Evolutionary conservation across 208 protist genomes (phyloP).

Genomic region (Acanthamoeba triangularis): DNA sequence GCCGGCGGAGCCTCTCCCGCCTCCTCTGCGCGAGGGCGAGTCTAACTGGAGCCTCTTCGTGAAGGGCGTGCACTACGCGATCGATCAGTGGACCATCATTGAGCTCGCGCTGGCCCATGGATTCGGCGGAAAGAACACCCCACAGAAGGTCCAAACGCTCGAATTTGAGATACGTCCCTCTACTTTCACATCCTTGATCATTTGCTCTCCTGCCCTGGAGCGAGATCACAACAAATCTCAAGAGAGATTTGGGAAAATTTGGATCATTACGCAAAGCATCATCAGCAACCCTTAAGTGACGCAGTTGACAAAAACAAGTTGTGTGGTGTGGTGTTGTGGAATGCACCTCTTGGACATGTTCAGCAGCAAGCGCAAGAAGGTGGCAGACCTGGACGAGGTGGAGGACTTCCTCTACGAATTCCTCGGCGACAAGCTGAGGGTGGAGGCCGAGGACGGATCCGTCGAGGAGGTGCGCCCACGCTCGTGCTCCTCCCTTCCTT

Average conservation of each 20-base stretch:
- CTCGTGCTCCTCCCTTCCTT: neutral
- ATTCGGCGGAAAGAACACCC: conserved; percentile 19
- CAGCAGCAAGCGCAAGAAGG: neutral
- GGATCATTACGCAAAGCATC: neutral
- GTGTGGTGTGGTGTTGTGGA: neutral
- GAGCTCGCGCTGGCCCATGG: conserved; percentile 9
- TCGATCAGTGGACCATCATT: neutral
- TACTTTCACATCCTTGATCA: neutral
- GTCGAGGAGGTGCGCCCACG: neutral
- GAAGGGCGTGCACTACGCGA: neutral
- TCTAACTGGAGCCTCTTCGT: neutral
- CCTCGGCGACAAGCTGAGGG: conserved; percentile 6
- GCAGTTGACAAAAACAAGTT: neutral
- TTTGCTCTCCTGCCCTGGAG: neutral
- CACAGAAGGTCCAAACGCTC: neutral
- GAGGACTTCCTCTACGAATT: conserved; percentile 42
- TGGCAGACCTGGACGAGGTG: neutral
- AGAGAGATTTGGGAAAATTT: neutral
- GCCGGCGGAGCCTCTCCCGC: neutral
- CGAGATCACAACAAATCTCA: neutral
- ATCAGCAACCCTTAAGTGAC: too few relatives aligned
- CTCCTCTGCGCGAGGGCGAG: conserved; percentile 19
- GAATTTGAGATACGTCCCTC: conserved; percentile 13
- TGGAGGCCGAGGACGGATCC: conserved; percentile 12
- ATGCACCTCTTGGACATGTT: conserved; percentile 16